phyloP scores from a whole-genome alignment of 148 eudicot genomes.

The Fagopyrum homotropicum region DNA sequence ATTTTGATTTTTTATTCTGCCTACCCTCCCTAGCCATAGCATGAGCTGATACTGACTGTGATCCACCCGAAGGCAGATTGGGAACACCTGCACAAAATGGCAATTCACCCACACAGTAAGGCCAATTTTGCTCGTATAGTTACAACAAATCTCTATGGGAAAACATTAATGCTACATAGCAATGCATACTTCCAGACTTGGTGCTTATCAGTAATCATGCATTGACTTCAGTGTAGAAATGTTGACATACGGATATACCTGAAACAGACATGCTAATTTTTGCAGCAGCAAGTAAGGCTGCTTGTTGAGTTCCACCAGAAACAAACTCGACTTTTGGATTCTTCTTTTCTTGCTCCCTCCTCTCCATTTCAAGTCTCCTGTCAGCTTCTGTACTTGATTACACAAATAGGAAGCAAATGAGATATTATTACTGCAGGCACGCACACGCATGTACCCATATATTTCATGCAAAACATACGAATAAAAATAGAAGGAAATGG shows the following conservation, averaged over 20 bases:
- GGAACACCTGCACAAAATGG: constrained; percentile 39
- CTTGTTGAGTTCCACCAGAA: constrained; percentile 60
- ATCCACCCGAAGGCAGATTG: constrained; percentile 34
- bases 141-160: background rate
- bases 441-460: background rate
- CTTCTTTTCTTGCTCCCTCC: constrained; percentile 78
- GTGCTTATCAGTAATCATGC: background rate
- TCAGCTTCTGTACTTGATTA: constrained; percentile 57
- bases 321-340: constrained; percentile 72
- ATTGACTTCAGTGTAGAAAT: background rate
- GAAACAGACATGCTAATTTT: constrained; percentile 53
- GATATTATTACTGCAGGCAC: background rate
- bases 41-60: constrained; percentile 37
- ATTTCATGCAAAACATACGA: background rate
- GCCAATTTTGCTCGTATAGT: background rate
- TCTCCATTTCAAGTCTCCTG: constrained; percentile 84
- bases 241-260: constrained; percentile 29
- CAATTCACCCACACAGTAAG: constrained; percentile 5
- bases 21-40: constrained; percentile 57
- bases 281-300: constrained; percentile 38
- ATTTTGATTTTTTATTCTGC: constrained; percentile 86
- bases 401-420: constrained; percentile 7
- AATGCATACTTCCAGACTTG: background rate
- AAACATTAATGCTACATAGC: background rate
- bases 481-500: background rate